Conservation (phyloP, 2,329 filamentous ascomycete species). For the Penicillium sp. region DNA sequence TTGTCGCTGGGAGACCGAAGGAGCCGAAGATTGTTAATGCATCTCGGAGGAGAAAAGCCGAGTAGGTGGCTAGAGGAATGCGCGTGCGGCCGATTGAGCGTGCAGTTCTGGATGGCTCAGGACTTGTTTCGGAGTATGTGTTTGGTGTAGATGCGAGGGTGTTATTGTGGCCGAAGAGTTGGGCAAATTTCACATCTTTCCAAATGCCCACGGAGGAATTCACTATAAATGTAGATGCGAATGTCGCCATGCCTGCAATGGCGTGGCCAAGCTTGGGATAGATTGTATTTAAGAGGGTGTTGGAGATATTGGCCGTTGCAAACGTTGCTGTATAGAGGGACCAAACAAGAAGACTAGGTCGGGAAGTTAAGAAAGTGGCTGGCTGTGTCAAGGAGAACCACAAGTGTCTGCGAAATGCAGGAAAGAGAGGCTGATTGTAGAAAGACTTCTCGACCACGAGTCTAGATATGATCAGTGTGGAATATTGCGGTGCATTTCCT, state of each 20-base stretch:
- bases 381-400: constrained; percentile 35
- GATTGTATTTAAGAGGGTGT: constrained; percentile 64
- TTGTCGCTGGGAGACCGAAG: constrained; percentile 29
- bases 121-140: constrained; percentile 7
- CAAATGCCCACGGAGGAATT: constrained; percentile 72
- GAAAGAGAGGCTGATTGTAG: constrained; percentile 29
- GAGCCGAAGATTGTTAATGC: constrained; percentile 70
- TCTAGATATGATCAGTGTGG: constrained; percentile 18
- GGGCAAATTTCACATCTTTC: constrained; percentile 80
- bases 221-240: constrained; percentile 65
- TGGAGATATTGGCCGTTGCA: constrained; percentile 75
- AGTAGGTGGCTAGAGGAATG: constrained; percentile 45
- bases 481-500: too few species aligned
- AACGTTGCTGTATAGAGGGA: constrained; percentile 77
- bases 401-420: constrained; percentile 31
- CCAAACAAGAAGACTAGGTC: constrained; percentile 40
- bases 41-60: constrained; percentile 71
- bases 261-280: constrained; percentile 51
- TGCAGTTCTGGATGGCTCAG: constrained; percentile 18
- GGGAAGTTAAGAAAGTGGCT: constrained; percentile 36
- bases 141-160: constrained; percentile 8
- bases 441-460: constrained; percentile 42
- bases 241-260: constrained; percentile 69
- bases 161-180: constrained; percentile 54
- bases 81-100: constrained; percentile 26